A percentile compares a stretch with the other conserved stretches of the same genome.
Evolutionary conservation across 1,139 yeast species (phyloP).

Genomic region (Candida frijolesensis): DNA sequence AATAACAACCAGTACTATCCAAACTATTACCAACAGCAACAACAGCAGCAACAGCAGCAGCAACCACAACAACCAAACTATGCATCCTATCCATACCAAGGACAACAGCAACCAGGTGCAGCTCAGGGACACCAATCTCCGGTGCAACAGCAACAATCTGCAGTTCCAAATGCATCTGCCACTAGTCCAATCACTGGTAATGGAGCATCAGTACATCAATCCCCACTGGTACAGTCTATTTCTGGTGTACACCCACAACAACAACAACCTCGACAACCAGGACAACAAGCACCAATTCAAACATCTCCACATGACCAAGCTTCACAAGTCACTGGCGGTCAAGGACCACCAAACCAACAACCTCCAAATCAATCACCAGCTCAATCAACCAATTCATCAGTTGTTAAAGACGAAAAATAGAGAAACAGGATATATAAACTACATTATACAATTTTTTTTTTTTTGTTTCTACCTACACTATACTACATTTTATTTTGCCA

Average conservation of each 20-base stretch:
- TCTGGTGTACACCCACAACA: neutral
- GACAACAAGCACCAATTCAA: neutral
- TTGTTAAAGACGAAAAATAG: conserved; percentile 1
- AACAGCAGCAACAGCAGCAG: neutral
- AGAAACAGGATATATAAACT: neutral
- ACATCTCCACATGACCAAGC: conserved; percentile 2
- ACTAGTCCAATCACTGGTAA: conserved; percentile 3
- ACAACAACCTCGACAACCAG: neutral
- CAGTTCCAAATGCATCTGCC: neutral
- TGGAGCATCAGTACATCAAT: conserved; percentile 3
- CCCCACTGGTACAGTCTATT: conserved; percentile 3
- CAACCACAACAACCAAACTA: neutral
- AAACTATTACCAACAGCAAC: conserved; percentile 18
- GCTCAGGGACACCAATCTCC: conserved; percentile 2
- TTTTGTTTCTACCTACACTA: neutral
- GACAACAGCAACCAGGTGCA: neutral
- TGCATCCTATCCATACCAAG: conserved; percentile 1
- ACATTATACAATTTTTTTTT: neutral
- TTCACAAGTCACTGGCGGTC: neutral
- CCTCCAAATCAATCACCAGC: conserved; percentile 1
- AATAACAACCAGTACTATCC: conserved; percentile 19
- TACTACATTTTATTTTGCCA: neutral
- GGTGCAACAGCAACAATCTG: neutral
- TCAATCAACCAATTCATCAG: neutral
- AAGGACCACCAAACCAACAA: conserved; percentile 1